Base-by-base conservation (phyloP, 2,329 filamentous ascomycete species). In the Orbilia brochopaga region DNA sequence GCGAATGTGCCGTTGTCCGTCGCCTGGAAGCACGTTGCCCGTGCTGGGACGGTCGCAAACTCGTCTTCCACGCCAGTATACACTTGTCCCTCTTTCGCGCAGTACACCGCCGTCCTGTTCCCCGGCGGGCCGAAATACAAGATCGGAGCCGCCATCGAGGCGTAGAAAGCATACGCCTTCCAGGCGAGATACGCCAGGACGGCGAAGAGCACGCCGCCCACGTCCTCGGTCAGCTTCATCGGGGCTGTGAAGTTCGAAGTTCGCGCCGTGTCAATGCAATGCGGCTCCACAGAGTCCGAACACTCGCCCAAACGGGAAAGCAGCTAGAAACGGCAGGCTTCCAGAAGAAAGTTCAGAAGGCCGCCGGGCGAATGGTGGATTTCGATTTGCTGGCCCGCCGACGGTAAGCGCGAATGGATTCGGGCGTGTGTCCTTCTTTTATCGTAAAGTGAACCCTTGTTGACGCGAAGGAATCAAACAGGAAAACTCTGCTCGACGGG, bases 1-100 rank as follows among this genome's bases (percentile, higher is more conserved):
- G 60, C 67, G 13, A 65, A 65, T 0, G 15, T 17, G 1, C 67
- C 67, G 8, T 61, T 19, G 0, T 42, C 44, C 0, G 19, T 3
- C 1, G 65, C 67, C n/a, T 72, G 58, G 23, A 72, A 65, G 19
- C 67, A 72, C 2, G 55, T 52, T 1, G 40, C 42, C 42, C 42
- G 23, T 30, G 59, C 60, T 1, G 60, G 67, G 8, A 13, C 6
- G 1, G 1, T 42, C 21, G 32, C 56, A 30, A 65, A 51, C 13
- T 51, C 40, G 21, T 64, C 55, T 30, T 72, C 67, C 1, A 32
- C 44, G 32, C 19, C 24, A 2, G 50, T 56, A 52, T 70, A 70
- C 0, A 64, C 51, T 17, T 40, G 48, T 1, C 40, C 27, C 0
- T 51, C 40, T 13, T 21, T 1, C 10, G 67, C 51, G 44, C 67